phyloP scores from a whole-genome alignment of 179 eudicot genomes.

The Patellifolia procumbens region DNA sequence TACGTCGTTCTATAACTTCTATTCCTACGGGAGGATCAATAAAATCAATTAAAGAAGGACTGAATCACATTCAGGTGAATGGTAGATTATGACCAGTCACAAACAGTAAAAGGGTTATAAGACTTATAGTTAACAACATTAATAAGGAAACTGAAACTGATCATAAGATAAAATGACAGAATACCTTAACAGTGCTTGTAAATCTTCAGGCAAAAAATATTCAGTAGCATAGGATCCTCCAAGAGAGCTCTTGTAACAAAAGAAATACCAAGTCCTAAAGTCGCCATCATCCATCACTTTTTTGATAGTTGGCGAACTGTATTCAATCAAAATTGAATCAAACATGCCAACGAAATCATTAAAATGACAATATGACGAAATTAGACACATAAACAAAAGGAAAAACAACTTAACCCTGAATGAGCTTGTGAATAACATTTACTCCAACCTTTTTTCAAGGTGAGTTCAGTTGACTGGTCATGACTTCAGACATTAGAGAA shows the following conservation, averaged over 20 bases:
- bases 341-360: not conserved
- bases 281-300: constrained; percentile 8
- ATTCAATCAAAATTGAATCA: constrained; percentile 8
- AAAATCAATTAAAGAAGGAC: not conserved
- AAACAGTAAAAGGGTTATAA: not conserved
- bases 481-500: not conserved
- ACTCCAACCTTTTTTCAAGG: not conserved
- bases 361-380: not conserved
- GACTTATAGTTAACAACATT: not conserved
- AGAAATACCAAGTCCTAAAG: not conserved
- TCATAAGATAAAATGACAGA: not conserved
- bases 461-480: not conserved
- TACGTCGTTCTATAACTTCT: not conserved
- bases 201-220: not conserved
- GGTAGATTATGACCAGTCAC: not conserved
- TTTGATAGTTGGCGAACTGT: constrained; percentile 14
- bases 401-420: not conserved
- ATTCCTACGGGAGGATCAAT: not conserved
- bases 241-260: not conserved
- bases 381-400: not conserved
- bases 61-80: not conserved
- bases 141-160: not conserved
- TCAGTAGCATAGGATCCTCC: not conserved
- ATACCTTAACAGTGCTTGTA: constrained; percentile 12
- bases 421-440: not conserved